phyloP scores from a whole-genome alignment of 2,329 filamentous ascomycete genomes.

The Phialophora chinensis region DNA sequence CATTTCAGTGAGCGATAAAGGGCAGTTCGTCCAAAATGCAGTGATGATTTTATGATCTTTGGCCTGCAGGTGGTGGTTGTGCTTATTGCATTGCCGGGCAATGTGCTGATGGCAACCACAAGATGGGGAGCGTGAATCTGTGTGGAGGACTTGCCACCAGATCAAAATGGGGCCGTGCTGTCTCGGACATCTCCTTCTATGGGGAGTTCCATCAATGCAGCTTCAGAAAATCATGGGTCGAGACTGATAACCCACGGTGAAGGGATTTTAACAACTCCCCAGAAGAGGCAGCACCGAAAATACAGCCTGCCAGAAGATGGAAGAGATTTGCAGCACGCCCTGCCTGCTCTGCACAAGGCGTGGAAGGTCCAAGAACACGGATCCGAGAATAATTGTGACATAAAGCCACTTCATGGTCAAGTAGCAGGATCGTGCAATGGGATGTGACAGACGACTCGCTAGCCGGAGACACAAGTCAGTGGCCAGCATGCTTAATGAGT shows the following conservation, averaged over 20 bases:
- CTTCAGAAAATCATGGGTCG: conserved; percentile 21
- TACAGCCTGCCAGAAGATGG: conserved; percentile 13
- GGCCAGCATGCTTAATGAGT: background rate
- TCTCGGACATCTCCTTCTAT: conserved; percentile 19
- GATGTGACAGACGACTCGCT: background rate
- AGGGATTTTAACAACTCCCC: conserved; percentile 15
- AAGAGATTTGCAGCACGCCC: conserved; percentile 21
- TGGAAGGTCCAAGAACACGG: conserved; percentile 7
- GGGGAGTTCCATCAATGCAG: conserved; percentile 19
- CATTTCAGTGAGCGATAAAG: conserved; percentile 25
- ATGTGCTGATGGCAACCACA: conserved; percentile 47
- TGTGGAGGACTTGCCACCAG: conserved; percentile 19
- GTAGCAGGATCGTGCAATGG: conserved; percentile 2
- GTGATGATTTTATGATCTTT: conserved; percentile 2
- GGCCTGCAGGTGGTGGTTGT: background rate
- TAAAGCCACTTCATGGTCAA: conserved; percentile 15
- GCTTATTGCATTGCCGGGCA: conserved; percentile 47
- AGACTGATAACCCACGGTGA: conserved; percentile 23
- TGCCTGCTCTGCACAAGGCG: conserved; percentile 22
- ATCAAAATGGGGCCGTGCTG: conserved; percentile 23
- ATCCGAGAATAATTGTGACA: conserved; percentile 18
- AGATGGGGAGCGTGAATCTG: conserved; percentile 49
- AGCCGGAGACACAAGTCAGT: background rate
- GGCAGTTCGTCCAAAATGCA: conserved; percentile 3
- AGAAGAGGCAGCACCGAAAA: background rate